Conservation (phyloP, 2,329 filamentous ascomycete species). For the Cytospora piceicola region DNA sequence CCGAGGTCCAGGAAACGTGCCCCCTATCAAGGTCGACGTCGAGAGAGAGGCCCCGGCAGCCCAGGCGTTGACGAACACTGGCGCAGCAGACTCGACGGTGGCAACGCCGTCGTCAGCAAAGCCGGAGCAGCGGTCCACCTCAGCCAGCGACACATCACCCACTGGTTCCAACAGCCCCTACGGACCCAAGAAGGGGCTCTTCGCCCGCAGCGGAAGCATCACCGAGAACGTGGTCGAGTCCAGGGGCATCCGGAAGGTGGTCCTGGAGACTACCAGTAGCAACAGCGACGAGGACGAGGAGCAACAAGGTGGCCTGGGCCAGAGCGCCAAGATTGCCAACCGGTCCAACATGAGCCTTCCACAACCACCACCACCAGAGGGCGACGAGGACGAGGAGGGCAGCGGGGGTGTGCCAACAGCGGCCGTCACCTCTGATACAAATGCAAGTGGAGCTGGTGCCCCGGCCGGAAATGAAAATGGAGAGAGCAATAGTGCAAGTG, state of each 20-base stretch:
- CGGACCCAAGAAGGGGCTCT: slow-evolving; percentile 31
- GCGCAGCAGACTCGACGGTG: slow-evolving; percentile 20
- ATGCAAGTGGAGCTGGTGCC: background rate
- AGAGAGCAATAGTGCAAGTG: slow-evolving; percentile 12
- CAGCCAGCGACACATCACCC: slow-evolving; percentile 30
- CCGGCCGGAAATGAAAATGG: slow-evolving; percentile 21
- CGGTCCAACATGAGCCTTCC: slow-evolving; percentile 13
- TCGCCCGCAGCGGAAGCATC: slow-evolving; percentile 74
- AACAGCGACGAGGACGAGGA: slow-evolving; percentile 41
- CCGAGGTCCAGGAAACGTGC: slow-evolving; percentile 21
- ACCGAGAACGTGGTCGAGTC: slow-evolving; percentile 78
- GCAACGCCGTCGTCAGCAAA: slow-evolving; percentile 21
- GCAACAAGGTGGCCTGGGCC: slow-evolving; percentile 8
- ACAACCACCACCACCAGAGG: slow-evolving; percentile 20
- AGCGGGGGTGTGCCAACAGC: slow-evolving; percentile 35
- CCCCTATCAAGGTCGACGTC: slow-evolving; percentile 33
- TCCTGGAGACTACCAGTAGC: slow-evolving; percentile 54
- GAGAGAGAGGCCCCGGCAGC: slow-evolving; percentile 36
- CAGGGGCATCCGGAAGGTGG: slow-evolving; percentile 74
- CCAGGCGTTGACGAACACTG: slow-evolving; percentile 29
- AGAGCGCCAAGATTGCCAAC: slow-evolving; percentile 22
- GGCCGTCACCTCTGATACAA: slow-evolving; percentile 36
- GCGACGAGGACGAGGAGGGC: slow-evolving; percentile 27
- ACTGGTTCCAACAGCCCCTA: slow-evolving; percentile 25
- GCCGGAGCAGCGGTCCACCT: slow-evolving; percentile 23